Conservation (phyloP, 257 asterid species). For the Coffea canephora region DNA sequence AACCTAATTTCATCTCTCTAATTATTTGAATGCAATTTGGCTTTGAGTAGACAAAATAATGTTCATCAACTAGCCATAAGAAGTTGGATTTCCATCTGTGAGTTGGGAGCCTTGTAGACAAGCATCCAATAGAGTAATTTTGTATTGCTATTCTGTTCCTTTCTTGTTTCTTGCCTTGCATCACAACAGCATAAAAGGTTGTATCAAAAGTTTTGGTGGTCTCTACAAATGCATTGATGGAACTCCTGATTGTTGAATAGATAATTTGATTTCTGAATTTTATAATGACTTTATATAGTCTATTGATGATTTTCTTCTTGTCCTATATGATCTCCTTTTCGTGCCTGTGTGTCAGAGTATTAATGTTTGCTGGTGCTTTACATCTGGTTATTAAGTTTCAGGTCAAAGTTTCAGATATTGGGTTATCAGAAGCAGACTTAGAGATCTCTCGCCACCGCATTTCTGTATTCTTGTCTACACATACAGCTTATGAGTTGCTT, state of each 20-base stretch:
- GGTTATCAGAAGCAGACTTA: slow-evolving; percentile 71
- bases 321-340: not conserved
- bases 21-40: not conserved
- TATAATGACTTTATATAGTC: not conserved
- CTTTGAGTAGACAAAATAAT: not conserved
- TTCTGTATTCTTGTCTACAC: slow-evolving; percentile 65
- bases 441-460: slow-evolving; percentile 70
- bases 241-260: not conserved
- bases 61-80: not conserved
- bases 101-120: not conserved
- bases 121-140: not conserved
- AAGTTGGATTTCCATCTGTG: not conserved
- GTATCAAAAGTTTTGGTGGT: not conserved
- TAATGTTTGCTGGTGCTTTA: not conserved
- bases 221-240: not conserved
- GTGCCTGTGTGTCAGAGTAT: not conserved
- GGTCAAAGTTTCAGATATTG: slow-evolving; percentile 73
- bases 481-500: slow-evolving; percentile 82
- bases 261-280: not conserved
- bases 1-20: not conserved
- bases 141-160: not conserved
- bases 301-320: not conserved
- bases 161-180: not conserved
- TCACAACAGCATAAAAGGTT: not conserved
- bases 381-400: slow-evolving; percentile 22